phyloP scores from a whole-genome alignment of 2,329 filamentous ascomycete species.

The Cytospora mali region DNA sequence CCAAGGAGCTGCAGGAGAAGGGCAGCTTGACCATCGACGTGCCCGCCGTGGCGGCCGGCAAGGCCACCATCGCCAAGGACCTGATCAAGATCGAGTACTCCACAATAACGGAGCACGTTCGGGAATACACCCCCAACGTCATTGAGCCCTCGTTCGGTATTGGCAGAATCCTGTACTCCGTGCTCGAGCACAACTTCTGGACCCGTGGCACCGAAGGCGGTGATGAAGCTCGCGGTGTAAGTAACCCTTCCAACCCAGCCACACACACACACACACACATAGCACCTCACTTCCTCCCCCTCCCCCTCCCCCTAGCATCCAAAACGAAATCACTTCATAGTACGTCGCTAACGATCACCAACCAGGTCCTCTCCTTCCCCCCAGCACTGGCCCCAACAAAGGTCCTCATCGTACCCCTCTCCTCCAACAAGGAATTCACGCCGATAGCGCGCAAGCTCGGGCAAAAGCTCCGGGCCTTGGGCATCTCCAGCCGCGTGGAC shows the following conservation, averaged over 20 bases:
- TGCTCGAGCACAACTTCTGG: slow-evolving; percentile 97
- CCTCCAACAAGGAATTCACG: slow-evolving; percentile 76
- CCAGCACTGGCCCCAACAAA: slow-evolving; percentile 86
- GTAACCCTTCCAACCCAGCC: slow-evolving; percentile 40
- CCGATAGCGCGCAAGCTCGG: slow-evolving; percentile 76
- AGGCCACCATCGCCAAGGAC: slow-evolving; percentile 78
- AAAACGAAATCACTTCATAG: slow-evolving; percentile 22
- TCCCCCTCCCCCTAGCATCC: background rate
- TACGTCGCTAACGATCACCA: slow-evolving; percentile 5
- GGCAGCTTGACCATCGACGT: slow-evolving; percentile 81
- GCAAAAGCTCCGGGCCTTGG: slow-evolving; percentile 72
- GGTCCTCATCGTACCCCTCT: slow-evolving; percentile 88
- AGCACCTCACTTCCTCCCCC: background rate
- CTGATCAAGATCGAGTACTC: slow-evolving; percentile 82
- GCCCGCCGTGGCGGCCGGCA: slow-evolving; percentile 65
- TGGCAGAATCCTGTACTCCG: slow-evolving; percentile 86
- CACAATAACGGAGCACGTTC: slow-evolving; percentile 77
- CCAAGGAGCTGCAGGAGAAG: slow-evolving; percentile 70
- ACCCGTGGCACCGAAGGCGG: slow-evolving; percentile 69
- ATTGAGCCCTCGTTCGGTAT: slow-evolving; percentile 98
- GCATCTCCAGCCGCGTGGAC: slow-evolving; percentile 83
- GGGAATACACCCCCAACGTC: slow-evolving; percentile 93
- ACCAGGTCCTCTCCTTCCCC: slow-evolving; percentile 60
- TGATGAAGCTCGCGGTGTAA: slow-evolving; percentile 84
- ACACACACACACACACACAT: background rate